Conservation (phyloP, 2,329 filamentous ascomycete genomes). For the Lomentospora prolificans region DNA sequence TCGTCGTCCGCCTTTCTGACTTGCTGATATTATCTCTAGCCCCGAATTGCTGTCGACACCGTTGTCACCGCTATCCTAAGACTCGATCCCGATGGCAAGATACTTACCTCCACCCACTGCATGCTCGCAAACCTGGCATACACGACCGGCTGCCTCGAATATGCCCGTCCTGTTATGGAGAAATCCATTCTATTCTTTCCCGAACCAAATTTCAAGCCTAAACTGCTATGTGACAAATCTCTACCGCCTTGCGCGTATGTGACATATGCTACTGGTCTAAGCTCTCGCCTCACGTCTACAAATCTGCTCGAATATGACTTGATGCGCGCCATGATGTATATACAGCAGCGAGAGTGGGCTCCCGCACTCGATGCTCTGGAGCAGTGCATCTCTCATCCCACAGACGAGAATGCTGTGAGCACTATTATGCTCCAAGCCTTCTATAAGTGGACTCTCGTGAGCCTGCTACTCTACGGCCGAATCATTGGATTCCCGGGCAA, state of each 20-base stretch:
- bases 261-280: slow-evolving; percentile 46
- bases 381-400: slow-evolving; percentile 57
- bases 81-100: slow-evolving; percentile 55
- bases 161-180: slow-evolving; percentile 52
- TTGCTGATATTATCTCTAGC: slow-evolving; percentile 20
- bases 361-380: slow-evolving; percentile 53
- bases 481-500: slow-evolving; percentile 14
- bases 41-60: slow-evolving; percentile 33
- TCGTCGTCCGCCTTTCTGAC: slow-evolving; percentile 9
- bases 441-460: slow-evolving; percentile 80
- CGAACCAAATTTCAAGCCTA: slow-evolving; percentile 26
- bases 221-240: slow-evolving; percentile 33
- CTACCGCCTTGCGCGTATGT: slow-evolving; percentile 48
- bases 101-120: slow-evolving; percentile 57
- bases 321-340: slow-evolving; percentile 54
- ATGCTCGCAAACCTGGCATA: slow-evolving; percentile 49
- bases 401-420: slow-evolving; percentile 51
- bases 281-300: slow-evolving; percentile 37
- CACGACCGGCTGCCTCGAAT: slow-evolving; percentile 39
- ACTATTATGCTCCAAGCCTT: slow-evolving; percentile 81
- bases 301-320: slow-evolving; percentile 60
- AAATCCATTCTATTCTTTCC: slow-evolving; percentile 59
- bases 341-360: slow-evolving; percentile 50
- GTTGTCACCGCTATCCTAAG: slow-evolving; percentile 47
- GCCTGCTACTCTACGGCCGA: slow-evolving; percentile 59